Conservation (phyloP, 2,329 filamentous ascomycete genomes). For the Aspergillus ibericus region DNA sequence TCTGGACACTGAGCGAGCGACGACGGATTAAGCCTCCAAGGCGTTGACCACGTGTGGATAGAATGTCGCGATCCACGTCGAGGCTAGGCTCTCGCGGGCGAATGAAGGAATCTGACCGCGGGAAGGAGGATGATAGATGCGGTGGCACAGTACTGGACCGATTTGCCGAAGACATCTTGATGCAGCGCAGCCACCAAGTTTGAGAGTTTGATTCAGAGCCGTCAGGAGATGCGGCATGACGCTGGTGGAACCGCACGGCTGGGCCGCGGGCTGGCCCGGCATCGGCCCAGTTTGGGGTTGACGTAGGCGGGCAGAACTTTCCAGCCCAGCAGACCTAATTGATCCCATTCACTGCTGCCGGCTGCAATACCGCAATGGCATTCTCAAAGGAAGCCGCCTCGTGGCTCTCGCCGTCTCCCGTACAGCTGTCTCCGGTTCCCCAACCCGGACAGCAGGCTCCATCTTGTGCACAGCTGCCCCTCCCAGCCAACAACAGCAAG, state of each 20-base stretch:
- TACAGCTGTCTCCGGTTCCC: background rate
- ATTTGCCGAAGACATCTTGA: slow-evolving; percentile 10
- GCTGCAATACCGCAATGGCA: background rate
- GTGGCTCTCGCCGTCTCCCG: background rate
- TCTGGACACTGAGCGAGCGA: slow-evolving; percentile 23
- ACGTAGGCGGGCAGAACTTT: too few species aligned
- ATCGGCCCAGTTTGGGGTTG: too few species aligned
- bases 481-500: background rate
- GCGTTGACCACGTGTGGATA: slow-evolving; percentile 42
- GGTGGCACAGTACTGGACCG: slow-evolving; percentile 11
- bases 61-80: slow-evolving; percentile 35
- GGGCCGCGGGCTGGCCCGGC: too few species aligned
- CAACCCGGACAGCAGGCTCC: background rate
- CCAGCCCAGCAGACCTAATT: background rate
- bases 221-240: too few species aligned
- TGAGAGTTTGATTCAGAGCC: too few species aligned
- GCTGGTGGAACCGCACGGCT: too few species aligned
- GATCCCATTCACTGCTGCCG: background rate
- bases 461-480: background rate
- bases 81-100: slow-evolving; percentile 32
- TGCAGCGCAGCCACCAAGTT: too few species aligned
- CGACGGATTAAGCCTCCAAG: slow-evolving; percentile 34
- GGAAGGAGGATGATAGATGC: slow-evolving; percentile 8
- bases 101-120: slow-evolving; percentile 13
- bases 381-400: background rate